A percentile compares a stretch with the other conserved stretches of the same genome.
Conservation (phyloP, 768 basidiomycete species). For the Auricularia auricula-judae region DNA sequence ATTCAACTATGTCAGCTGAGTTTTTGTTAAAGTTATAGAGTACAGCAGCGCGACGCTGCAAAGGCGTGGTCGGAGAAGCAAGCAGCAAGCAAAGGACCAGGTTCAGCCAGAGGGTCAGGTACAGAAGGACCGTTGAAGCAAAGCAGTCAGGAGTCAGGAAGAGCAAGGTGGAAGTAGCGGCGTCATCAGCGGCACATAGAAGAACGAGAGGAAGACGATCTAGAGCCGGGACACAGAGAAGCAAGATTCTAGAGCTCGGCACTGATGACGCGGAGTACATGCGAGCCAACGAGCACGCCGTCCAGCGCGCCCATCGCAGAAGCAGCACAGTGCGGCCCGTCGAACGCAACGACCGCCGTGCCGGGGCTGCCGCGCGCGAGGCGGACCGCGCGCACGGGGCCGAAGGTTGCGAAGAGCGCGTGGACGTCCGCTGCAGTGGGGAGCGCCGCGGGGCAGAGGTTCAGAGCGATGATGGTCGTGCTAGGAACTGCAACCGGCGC, state of each 20-base stretch:
- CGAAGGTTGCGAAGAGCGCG: conserved; percentile 2
- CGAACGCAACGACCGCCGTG: neutral
- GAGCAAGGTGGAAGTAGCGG: no score
- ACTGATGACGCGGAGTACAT: neutral
- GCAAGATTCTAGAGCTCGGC: neutral
- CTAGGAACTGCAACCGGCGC: conserved; percentile 11
- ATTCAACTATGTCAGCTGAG: no score
- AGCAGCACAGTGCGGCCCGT: neutral
- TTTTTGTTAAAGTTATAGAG: no score
- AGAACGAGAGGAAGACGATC: no score
- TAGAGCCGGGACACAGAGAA: no score
- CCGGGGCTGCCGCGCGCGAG: neutral
- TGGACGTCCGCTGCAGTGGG: conserved; percentile 2
- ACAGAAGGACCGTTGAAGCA: no score
- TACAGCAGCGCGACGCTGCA: no score
- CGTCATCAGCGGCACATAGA: no score
- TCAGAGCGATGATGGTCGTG: conserved; percentile 13
- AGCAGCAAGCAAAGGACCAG: no score
- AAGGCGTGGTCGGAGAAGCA: no score
- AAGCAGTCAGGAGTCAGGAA: no score
- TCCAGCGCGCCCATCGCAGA: neutral
- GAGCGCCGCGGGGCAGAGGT: conserved; percentile 3
- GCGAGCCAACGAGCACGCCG: neutral
- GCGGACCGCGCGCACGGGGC: neutral
- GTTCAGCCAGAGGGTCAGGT: no score